Evolutionary conservation across 2,329 filamentous ascomycete species (phyloP), one percentile per base, ranked within the genome.

Genomic region (Macrophomina phaseolina): DNA sequence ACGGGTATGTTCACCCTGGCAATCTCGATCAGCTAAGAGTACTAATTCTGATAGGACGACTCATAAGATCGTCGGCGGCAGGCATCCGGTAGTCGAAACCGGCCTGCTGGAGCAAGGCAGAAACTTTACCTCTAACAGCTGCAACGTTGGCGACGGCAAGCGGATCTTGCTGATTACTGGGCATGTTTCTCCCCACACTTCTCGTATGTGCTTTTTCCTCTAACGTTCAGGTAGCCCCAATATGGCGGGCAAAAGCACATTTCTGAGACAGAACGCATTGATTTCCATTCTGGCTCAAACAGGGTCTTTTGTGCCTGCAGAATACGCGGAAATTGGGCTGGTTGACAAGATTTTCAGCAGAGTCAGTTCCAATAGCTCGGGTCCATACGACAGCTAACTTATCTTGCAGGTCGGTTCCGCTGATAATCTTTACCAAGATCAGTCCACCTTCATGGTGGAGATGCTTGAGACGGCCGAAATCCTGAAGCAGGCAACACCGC

Each of bases 391-490:
- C 34, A 28, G 32, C 53, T 68, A 30, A 62, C 28, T 4, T 18
- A 52, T 45, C 61, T 53, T 28, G 32, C 56, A 69, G 68, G 91
- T 96, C 28, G 95, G 95, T 1, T 96, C 93, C 0, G 95, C 94
- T 1, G 96, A 99, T 78, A 94, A 97, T 76, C 84, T 99, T n/a
- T 97, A 91, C 81, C 88, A 89, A 61, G 91, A 97, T 81, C 94
- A 98, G 78, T 97, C 93, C 64, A 99, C 96, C 0, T 99, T 99
- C 79, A 98, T 99, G 95, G 93, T 98, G 1, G 95, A 99, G 81
- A 99, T 99, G 95, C 86, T 97, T 2, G 95, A 99, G 80, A 97
- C 95, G 23, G 94, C 94, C 1, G 86, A 91, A 32, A 99, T 99
- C 64, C 85, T 99, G 63, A 91, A 90, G 68, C 86, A 91, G 71